Evolutionary conservation across 805 yeast species (phyloP), one percentile per base, ranked within the genome.

Genomic region (Nakazawaea ernobii): DNA sequence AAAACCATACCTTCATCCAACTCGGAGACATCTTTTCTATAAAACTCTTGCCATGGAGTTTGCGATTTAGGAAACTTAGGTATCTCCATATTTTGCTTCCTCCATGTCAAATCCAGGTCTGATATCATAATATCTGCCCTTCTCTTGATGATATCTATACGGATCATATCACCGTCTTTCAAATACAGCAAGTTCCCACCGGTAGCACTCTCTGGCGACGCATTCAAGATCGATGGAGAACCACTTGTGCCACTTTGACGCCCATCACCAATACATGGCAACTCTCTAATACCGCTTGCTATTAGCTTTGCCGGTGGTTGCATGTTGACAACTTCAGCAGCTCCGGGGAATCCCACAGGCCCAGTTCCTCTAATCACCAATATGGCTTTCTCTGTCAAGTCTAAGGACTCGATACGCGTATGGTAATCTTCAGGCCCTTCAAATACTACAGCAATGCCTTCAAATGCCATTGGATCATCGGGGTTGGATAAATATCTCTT

Each of bases 11-110:
- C 61, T 35, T 53, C 55, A 32, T 49, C 47, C 33, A 58, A 51
- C 49, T 58, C 59, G 13, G 48, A 43, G 8, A 58, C 61, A 38
- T 58, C 54, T n/a, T 53, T 52, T 38, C 61, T 50, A 39, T 53
- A 58, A 27, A 57, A 52, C 37, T 58, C 61, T 43, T 58, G 61
- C 61, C 61, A 58, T 40, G 61, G 61, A n/a, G 61, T 58, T 39
- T 55, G 59, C 3, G 56, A 48, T 14, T 45, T 45, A n/a, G 60
- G 59, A 32, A 44, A 38, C 24, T 38, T 41, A 37, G 46, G 46
- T 24, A 53, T 47, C 8, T 50, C 43, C 45, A 42, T 39, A 6
- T 40, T 52, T 11, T 39, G 28, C 42, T 49, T 57, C 27, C 61
- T 48, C 24, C 41, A 33, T 11, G 35, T 38, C 15, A 56, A 43